Percentiles rank a stretch among this genome's conserved stretches.
Evolutionary conservation across 169 alveolate species (phyloP).

Genomic region (Plasmodium blacklocki): DNA sequence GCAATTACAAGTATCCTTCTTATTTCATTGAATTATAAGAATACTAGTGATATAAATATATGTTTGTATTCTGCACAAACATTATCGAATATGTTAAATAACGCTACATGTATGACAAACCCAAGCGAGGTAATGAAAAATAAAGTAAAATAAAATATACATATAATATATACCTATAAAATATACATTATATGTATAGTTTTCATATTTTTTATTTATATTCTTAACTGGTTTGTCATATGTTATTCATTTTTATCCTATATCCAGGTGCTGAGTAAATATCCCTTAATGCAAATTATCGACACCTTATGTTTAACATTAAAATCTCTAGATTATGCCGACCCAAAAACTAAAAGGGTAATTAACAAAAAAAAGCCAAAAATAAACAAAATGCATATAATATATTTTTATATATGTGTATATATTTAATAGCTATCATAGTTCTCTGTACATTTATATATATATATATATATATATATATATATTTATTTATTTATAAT

Average conservation of each 20-base stretch:
- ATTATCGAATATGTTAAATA: conserved; percentile 46
- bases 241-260: not conserved
- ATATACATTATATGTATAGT: not conserved
- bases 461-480: not conserved
- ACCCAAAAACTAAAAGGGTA: conserved; percentile 72
- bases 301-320: conserved; percentile 42
- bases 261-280: conserved; percentile 50
- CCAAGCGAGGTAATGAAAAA: conserved; percentile 32
- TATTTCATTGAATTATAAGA: conserved; percentile 53
- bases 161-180: no score
- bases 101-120: conserved; percentile 40
- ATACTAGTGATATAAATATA: conserved; percentile 60
- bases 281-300: conserved; percentile 66
- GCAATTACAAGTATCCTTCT: conserved; percentile 67
- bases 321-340: conserved; percentile 66
- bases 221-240: no score
- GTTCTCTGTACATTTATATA: not conserved
- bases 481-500: not conserved
- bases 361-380: not conserved
- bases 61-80: conserved; percentile 54
- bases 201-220: not conserved
- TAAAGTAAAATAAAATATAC: no score
- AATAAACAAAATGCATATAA: no score
- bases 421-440: not conserved
- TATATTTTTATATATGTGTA: not conserved